Conservation (phyloP, 2,329 filamentous ascomycete genomes). For the Aureobasidium sp. region DNA sequence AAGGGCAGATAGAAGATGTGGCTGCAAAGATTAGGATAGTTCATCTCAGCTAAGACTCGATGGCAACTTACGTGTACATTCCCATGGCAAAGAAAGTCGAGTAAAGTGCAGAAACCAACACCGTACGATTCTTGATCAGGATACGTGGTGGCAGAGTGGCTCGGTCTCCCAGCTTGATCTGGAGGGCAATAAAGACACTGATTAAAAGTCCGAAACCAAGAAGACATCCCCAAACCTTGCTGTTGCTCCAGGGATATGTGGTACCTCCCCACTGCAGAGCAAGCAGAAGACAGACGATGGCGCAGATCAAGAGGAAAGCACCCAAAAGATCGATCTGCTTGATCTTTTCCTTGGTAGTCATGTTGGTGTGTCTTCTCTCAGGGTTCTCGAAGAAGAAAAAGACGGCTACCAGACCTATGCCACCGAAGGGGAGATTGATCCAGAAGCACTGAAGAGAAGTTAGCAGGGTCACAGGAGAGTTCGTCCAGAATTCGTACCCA, state of each 20-base stretch:
- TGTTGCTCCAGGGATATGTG: slow-evolving; percentile 26
- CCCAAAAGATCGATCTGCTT: slow-evolving; percentile 34
- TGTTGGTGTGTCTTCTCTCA: slow-evolving; percentile 12
- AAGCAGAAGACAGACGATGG: slow-evolving; percentile 31
- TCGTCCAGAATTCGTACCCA: not conserved
- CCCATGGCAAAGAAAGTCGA: slow-evolving; percentile 29
- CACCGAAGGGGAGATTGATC: slow-evolving; percentile 32
- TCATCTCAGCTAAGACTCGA: too few relatives aligned
- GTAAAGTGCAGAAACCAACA: slow-evolving; percentile 26
- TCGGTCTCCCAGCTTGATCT: slow-evolving; percentile 15
- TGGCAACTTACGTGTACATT: slow-evolving; percentile 22
- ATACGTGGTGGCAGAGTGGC: slow-evolving; percentile 21
- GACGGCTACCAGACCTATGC: slow-evolving; percentile 21
- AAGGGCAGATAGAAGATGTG: slow-evolving; percentile 28
- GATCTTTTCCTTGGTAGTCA: slow-evolving; percentile 34
- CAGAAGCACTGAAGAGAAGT: slow-evolving; percentile 3
- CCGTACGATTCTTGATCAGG: slow-evolving; percentile 24
- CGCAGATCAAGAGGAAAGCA: slow-evolving; percentile 31
- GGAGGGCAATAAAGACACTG: slow-evolving; percentile 14
- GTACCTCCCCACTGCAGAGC: slow-evolving; percentile 40
- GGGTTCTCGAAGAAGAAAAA: slow-evolving; percentile 26
- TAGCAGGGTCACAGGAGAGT: not conserved
- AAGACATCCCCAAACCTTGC: slow-evolving; percentile 16
- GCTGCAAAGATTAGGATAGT: slow-evolving; percentile 6
- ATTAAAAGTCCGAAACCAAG: slow-evolving; percentile 3